Conservation (phyloP, 1,284 basidiomycete species). For the Trichosporon coremiiforme region DNA sequence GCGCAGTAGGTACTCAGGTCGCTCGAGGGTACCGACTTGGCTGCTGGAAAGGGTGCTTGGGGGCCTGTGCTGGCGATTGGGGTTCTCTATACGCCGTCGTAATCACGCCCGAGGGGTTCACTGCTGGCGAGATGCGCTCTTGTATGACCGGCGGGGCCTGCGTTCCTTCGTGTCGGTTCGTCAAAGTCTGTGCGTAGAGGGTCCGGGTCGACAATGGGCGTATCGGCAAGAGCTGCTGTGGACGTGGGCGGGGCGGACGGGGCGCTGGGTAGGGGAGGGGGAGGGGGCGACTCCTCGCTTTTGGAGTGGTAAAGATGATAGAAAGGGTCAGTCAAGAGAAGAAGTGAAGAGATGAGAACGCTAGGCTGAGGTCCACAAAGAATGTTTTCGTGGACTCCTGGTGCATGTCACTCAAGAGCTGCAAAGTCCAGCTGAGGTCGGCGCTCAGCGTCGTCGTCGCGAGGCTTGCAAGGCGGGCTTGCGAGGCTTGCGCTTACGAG, state of each 20-base stretch:
- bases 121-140: background rate
- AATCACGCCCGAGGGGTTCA: background rate
- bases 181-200: slow-evolving; percentile 6
- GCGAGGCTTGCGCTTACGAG: too few relatives aligned
- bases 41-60: background rate
- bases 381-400: slow-evolving; percentile 9
- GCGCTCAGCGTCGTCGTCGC: background rate
- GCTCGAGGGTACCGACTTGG: too few relatives aligned
- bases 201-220: slow-evolving; percentile 1
- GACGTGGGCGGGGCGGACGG: background rate
- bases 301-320: background rate
- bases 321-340: background rate
- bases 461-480: background rate
- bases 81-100: background rate
- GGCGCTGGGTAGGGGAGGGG: background rate
- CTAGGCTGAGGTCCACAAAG: background rate
- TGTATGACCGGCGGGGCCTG: background rate
- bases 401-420: slow-evolving; percentile 7
- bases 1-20: slow-evolving; percentile 41
- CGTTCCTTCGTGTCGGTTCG: slow-evolving; percentile 5
- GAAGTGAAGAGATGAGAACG: background rate
- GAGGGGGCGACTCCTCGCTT: background rate
- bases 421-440: background rate
- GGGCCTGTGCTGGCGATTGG: background rate
- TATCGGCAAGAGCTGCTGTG: background rate